phyloP scores from a whole-genome alignment of 805 yeast species.

The Ogataea corticis region DNA sequence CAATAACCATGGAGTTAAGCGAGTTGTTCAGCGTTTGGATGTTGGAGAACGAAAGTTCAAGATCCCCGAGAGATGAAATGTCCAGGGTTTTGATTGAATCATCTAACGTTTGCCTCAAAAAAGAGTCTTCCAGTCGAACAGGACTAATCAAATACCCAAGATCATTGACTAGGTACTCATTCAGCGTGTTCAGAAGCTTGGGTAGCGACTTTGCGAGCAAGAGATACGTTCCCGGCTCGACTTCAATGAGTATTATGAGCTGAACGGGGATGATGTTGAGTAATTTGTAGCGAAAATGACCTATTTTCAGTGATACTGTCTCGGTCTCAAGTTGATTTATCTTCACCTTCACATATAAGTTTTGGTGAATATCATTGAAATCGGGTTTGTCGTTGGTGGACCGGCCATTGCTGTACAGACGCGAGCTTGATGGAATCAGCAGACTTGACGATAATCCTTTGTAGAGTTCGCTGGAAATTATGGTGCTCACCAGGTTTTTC shows the following conservation, averaged over 20 bases:
- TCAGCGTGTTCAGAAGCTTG: slow-evolving; percentile 23
- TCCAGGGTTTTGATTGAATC: slow-evolving; percentile 9
- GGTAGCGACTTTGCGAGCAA: slow-evolving; percentile 22
- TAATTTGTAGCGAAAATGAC: slow-evolving; percentile 33
- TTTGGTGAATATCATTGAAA: slow-evolving; percentile 21
- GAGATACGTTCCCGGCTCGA: slow-evolving; percentile 21
- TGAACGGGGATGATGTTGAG: slow-evolving; percentile 31
- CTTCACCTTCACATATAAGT: slow-evolving; percentile 27
- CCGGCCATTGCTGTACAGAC: slow-evolving; percentile 24
- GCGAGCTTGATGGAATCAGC: slow-evolving; percentile 25
- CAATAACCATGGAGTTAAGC: slow-evolving; percentile 25
- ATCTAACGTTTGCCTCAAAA: slow-evolving; percentile 16
- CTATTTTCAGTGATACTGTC: slow-evolving; percentile 17
- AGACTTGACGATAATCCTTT: slow-evolving; percentile 10
- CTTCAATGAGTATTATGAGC: slow-evolving; percentile 27
- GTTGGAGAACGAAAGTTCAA: slow-evolving; percentile 21
- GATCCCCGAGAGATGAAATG: slow-evolving; percentile 11
- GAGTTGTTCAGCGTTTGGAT: slow-evolving; percentile 23
- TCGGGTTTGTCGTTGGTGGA: slow-evolving; percentile 25
- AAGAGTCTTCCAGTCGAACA: slow-evolving; percentile 14
- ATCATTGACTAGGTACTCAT: slow-evolving; percentile 23
- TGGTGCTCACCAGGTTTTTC: slow-evolving; percentile 23
- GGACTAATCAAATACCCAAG: slow-evolving; percentile 25
- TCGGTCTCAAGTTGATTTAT: slow-evolving; percentile 19
- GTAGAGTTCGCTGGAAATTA: slow-evolving; percentile 26